Base-by-base conservation (phyloP, 129 eudicot species). In the Centaurea solstitialis region DNA sequence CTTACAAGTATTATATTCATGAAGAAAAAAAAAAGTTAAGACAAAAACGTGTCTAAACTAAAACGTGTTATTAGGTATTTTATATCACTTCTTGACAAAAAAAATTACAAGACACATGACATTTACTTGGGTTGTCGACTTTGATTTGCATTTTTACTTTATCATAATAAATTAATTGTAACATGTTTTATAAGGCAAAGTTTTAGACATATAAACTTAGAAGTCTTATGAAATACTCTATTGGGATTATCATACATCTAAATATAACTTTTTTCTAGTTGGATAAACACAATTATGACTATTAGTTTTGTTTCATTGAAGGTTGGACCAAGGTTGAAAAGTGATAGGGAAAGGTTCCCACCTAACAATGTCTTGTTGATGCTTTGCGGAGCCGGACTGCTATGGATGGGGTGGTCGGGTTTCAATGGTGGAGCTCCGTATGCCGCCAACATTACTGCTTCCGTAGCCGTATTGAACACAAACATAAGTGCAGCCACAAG, bases 341-440 rank as follows among this genome's bases (percentile, higher is more conserved):
- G 87, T 9, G 97, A 92, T 20, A 86, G 97, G 85, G 97, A 92
- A 81, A 86, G 97, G 80, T 92, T 89, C 70, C 90, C 93, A 7
- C 97, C 97, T 1, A 92, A 92, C 84, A 92, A 92, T 9, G 79
- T 92, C 24, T 67, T 92, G 82, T 73, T 92, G 75, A 92, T 86
- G 92, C 90, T 92, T 1, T 91, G 90, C 1, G 97, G 97, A 24
- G 97, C 97, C 0, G 97, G 97, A 61, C 75, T 92, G 30, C 84
- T 92, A 39, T 92, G 93, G 97, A 87, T 92, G 92, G 97, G 97
- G 7, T 92, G 97, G 97, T 89, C 97, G 8, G 97, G 97, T 23
- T 92, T 92, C 76, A 92, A 92, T 47, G 97, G 97, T 0, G 97
- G 97, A 7, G 97, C 97, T 0, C 97, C 97, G 2, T 87, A 89